Base-by-base conservation (phyloP, 2,329 filamentous ascomycete genomes). In the Cytospora mali region DNA sequence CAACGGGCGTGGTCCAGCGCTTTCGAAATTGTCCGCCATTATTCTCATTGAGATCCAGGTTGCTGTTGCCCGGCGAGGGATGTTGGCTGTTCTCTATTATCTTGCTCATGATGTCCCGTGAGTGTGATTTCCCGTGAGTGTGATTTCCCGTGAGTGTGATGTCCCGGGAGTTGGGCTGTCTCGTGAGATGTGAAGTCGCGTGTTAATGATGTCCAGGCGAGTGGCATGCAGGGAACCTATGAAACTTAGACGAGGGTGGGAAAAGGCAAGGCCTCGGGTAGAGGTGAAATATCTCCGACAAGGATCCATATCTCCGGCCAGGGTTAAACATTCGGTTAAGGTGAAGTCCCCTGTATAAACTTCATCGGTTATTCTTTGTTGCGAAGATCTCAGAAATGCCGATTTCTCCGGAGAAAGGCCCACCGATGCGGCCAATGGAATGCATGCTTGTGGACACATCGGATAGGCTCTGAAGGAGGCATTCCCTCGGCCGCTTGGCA, bases 1-100 rank as follows among this genome's bases (percentile, higher is more conserved):
- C 64, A 42, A 68, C 16, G 29, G 21, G 9, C n/a, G 35, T 46
- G 18, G 10, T 29, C 52, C 29, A 53, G 7, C 53, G 56, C 27
- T 33, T 46, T 3, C 16, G 25, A 14, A 46, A 18, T 4, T 6
- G 14, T n/a, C 7, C 10, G 3, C 13, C 21, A 23, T 23, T 18
- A 9, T 3, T 23, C 42, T 46, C 42, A 6, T 11, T 21, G 9
- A 18, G 42, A 23, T 46, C 42, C n/a, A 46, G 10, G n/a, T 7
- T 9, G 18, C 6, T 21, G 42, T 23, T 11, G 2, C 42, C 42
- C 21, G n/a, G 21, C 7, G n/a, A 21, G 23, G 42, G 16, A 7
- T 46, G 16, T 6, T 21, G n/a, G 10, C 21, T 21, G 42, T 18
- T 46, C 18, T 21, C 42, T n/a, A 21, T 5, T 39, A 39, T 46